Base-by-base conservation (phyloP, 495 filamentous ascomycete species). In the Chaetomium tenue region DNA sequence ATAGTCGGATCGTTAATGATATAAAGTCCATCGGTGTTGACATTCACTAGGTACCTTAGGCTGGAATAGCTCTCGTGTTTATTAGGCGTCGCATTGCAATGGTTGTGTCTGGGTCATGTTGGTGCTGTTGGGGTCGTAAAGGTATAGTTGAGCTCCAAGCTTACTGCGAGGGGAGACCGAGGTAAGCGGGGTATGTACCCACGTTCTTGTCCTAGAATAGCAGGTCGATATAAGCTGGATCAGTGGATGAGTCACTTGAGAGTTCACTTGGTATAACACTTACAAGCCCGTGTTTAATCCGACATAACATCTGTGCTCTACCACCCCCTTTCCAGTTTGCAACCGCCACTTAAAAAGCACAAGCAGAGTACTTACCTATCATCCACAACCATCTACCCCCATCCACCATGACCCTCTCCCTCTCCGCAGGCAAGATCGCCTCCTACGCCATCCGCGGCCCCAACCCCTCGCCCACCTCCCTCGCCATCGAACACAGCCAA, bases 401-500 rank as follows among this genome's bases (percentile, higher is more conserved):
- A n/a, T 26, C 26, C 23, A 54, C 33, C 40, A 60, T 64, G 37
- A 15, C 54, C n/a, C 66, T 71, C 37, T 42, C 67, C 22, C 58
- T 61, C 44, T 63, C 56, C 12, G 62, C 70, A n/a, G 44, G 52
- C 63, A 59, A 61, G 42, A 74, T 77, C 59, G 74, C 74, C 23
- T 61, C 48, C 23, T 66, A 72, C 66, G 57, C 16, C 40, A 48
- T 59, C 42, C 40, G 57, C 16, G 40, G 40, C 57, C 23, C 72
- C 60, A 69, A 68, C 39, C 64, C 69, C 9, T 57, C 65, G 68
- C 70, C 72, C 42, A 26, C 54, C 52, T 47, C 61, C 68, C 68
- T 70, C 47, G 60, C 59, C 62, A 73, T 75, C 64, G 76, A 80
- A 60, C 54, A 71, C 64, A 68, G 73, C 59, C 80, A 83, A 72